phyloP scores from a whole-genome alignment of 2,329 filamentous ascomycete genomes.

The Epichloe gansuensis region DNA sequence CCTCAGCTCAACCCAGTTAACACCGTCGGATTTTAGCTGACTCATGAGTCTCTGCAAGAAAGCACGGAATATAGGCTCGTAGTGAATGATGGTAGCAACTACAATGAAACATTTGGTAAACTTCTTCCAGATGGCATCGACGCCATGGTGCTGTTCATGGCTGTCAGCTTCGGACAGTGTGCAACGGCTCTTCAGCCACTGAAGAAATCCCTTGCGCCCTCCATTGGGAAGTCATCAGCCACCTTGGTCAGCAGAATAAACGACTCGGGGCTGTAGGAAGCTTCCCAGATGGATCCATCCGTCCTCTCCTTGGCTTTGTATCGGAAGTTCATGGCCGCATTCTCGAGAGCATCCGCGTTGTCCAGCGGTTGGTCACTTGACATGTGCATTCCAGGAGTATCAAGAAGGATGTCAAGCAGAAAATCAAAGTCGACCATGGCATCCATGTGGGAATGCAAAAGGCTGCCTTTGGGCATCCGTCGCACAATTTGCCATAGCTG shows the following conservation, averaged over 20 bases:
- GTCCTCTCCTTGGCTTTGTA: constrained; percentile 37
- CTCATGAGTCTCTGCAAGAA: constrained; percentile 63
- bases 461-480: constrained; percentile 76
- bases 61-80: constrained; percentile 76
- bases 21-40: constrained; percentile 65
- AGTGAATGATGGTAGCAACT: constrained; percentile 64
- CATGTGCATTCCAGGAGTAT: constrained; percentile 64
- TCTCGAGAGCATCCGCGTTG: constrained; percentile 38
- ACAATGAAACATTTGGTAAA: constrained; percentile 66
- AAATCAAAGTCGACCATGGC: constrained; percentile 85
- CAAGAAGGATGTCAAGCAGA: constrained; percentile 59
- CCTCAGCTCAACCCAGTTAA: constrained; percentile 73
- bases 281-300: constrained; percentile 50
- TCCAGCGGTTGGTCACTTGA: constrained; percentile 45
- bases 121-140: constrained; percentile 75
- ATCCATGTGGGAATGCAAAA: constrained; percentile 80
- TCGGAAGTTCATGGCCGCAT: constrained; percentile 48
- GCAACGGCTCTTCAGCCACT: constrained; percentile 64
- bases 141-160: constrained; percentile 68
- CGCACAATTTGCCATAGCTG: constrained; percentile 76
- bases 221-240: constrained; percentile 61
- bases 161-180: constrained; percentile 62
- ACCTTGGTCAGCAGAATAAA: constrained; percentile 48
- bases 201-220: constrained; percentile 58
- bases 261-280: constrained; percentile 45